A percentile compares a stretch with the other conserved stretches of the same genome.
Conservation (phyloP, 176 grass and related monocot genomes). For the Zea luxurians region DNA sequence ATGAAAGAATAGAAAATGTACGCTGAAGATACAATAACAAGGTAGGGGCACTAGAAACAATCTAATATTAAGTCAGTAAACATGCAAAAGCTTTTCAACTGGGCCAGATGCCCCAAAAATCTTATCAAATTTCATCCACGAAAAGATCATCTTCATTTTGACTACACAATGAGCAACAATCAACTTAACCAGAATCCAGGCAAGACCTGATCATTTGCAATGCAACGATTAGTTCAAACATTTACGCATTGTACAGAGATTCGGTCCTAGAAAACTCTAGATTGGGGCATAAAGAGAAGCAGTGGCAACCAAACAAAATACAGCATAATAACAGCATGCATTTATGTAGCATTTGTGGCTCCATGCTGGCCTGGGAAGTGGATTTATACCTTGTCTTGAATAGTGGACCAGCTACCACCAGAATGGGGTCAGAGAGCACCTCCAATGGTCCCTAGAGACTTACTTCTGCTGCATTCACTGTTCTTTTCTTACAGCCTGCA, state of each 20-base stretch:
- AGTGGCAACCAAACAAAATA: conserved; percentile 48
- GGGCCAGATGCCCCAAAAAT: conserved; percentile 27
- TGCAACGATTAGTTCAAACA: conserved; percentile 22
- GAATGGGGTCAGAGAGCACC: conserved; percentile 44
- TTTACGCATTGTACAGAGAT: conserved; percentile 33
- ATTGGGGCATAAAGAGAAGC: conserved; percentile 27
- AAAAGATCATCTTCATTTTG: conserved; percentile 32
- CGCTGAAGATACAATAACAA: conserved; percentile 3
- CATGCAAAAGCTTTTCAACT: conserved; percentile 23
- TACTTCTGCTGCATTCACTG: conserved; percentile 50
- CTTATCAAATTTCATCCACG: conserved; percentile 23
- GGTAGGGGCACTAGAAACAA: conserved; percentile 4
- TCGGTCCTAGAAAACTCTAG: conserved; percentile 40
- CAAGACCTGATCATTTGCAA: conserved; percentile 41
- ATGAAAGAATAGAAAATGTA: conserved; percentile 4
- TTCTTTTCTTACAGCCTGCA: conserved; percentile 54
- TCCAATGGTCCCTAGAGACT: conserved; percentile 51
- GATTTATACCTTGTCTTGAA: conserved; percentile 67
- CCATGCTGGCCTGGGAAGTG: conserved; percentile 48
- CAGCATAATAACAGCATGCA: conserved; percentile 47
- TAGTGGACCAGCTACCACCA: conserved; percentile 51
- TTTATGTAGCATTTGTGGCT: conserved; percentile 62
- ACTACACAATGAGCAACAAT: not conserved
- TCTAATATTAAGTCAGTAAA: conserved; percentile 28
- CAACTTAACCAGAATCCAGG: conserved; percentile 32